phyloP scores from a whole-genome alignment of 495 filamentous ascomycete species.

The Xylaria curta region DNA sequence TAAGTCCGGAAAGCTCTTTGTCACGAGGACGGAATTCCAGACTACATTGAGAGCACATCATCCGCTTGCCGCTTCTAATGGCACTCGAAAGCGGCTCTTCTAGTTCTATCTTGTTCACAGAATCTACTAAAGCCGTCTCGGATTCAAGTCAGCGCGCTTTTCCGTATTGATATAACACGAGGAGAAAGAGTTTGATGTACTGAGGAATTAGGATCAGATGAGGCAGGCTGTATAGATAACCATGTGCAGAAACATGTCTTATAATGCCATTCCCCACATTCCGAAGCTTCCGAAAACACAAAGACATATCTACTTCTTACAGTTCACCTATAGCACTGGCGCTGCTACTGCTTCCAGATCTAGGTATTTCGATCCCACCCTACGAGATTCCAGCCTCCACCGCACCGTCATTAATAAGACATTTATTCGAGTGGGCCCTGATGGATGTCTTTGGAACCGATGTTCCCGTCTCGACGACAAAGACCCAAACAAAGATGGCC shows the following conservation, averaged over 20 bases:
- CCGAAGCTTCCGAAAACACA: constrained; percentile 27
- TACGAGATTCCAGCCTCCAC: not conserved
- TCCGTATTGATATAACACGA: not conserved
- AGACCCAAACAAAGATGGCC: not conserved
- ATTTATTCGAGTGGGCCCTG: constrained; percentile 3
- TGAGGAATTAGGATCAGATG: not conserved
- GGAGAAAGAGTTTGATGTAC: not conserved
- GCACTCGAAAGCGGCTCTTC: not conserved
- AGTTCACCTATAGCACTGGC: not conserved
- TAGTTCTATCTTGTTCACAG: not conserved
- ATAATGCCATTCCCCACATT: constrained; percentile 20
- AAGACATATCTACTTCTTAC: not conserved
- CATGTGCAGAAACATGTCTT: not conserved
- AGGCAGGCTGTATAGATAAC: not conserved
- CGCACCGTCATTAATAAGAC: not conserved
- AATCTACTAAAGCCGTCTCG: not conserved
- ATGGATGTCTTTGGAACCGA: not conserved
- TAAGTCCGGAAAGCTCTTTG: not conserved
- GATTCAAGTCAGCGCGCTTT: not conserved
- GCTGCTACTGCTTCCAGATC: not conserved
- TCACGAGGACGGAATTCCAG: not conserved
- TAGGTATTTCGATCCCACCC: constrained; percentile 5
- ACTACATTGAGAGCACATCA: not conserved
- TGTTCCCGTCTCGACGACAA: not conserved
- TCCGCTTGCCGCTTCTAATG: not conserved